Base-by-base conservation (phyloP, 139 green algal genomes). In the Ostreobium quekettii region DNA sequence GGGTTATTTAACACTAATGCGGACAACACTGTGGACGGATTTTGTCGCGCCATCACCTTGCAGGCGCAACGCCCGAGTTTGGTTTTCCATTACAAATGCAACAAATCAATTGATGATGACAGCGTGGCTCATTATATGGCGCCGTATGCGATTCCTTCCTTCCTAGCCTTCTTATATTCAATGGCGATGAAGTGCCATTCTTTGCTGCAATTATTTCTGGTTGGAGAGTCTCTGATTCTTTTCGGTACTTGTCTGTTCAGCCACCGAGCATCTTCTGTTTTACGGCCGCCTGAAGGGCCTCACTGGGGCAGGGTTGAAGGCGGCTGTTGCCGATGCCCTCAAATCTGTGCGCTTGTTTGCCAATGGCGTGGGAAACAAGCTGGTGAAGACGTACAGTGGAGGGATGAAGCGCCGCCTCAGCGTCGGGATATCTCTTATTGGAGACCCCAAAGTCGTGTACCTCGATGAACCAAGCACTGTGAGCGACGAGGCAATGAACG, bases 271-370 rank as follows among this genome's bases (percentile, higher is more conserved):
- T 75, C 78, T 96, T 26, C 29, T 74, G 36, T 76, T 96, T 38
- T 96, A 91, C 71, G 83, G 73, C 1, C 63, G 66, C n/a, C 66
- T 95, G 61, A 91, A 93, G 70, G 87, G 74, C 61, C 48, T 87
- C 29, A 61, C 36, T 22, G 73, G 73, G 8, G 8, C 22, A 11
- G 57, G 26, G 37, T 73, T 89, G 36, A 38, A 59, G 2, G 11
- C 28, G 0, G 74, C 79, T 4, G 82, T 83, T 53, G 74, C 80
- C 28, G 66, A 74, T 1, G 73, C 36, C 19, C 72, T 89, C 60
- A 63, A 65, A n/a, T 37, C 31, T n/a, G 75, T 89, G 31, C 74
- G 83, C 76, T 74, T 89, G 38, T 65, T 63, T 3, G 35, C 81
- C 28, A 53, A 30, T 31, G 48, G 29, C 30, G 66, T 64, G 26